These are phyloP conservation scores for Priceomyces medius DNA, from an alignment of 805 yeast genomes.

Conservation along the genomic window DNA sequence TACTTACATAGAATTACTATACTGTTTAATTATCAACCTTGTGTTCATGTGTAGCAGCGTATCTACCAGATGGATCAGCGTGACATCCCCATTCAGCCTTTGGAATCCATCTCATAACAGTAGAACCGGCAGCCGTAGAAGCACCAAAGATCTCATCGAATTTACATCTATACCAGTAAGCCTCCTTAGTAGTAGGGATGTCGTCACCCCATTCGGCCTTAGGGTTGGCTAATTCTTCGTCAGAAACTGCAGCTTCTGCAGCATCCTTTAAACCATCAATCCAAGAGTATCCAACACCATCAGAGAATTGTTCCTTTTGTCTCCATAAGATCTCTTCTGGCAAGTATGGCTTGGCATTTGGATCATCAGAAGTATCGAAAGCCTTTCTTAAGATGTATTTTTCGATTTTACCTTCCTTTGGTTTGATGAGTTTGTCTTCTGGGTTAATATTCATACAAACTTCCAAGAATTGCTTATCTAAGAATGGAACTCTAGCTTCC, in stretches of 20 bases:
- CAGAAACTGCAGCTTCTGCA: slow-evolving; percentile 82
- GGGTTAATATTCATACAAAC: slow-evolving; percentile 95
- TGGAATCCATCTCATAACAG: slow-evolving; percentile 99
- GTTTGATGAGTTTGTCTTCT: slow-evolving; percentile 79
- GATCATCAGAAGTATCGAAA: slow-evolving; percentile 87
- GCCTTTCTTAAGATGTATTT: slow-evolving; percentile 97
- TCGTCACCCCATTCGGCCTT: slow-evolving; percentile 96
- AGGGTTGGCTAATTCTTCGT: slow-evolving; percentile 87
- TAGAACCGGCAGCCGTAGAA: slow-evolving; percentile 80
- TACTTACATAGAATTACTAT: too few relatives aligned
- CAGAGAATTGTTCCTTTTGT: slow-evolving; percentile 99
- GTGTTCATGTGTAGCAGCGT: slow-evolving; percentile 81
- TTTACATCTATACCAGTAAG: slow-evolving; percentile 97
- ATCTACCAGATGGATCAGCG: slow-evolving; percentile 98
- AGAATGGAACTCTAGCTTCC: slow-evolving; percentile 99
- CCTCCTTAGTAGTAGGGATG: slow-evolving; percentile 96
- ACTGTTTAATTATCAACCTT: slow-evolving; percentile 30
- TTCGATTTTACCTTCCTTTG: slow-evolving; percentile 76
- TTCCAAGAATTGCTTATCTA: slow-evolving; percentile 90
- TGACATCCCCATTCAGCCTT: slow-evolving; percentile 99
- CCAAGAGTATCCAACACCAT: slow-evolving; percentile 99
- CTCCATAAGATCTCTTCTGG: slow-evolving; percentile 98
- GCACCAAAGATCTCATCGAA: slow-evolving; percentile 88
- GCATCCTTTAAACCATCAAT: slow-evolving; percentile 96
- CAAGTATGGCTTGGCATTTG: slow-evolving; percentile 75